Evolutionary conservation across 129 eudicot species (phyloP), one percentile per base, ranked within the genome.

Genomic region (Flaveria bidentis): DNA sequence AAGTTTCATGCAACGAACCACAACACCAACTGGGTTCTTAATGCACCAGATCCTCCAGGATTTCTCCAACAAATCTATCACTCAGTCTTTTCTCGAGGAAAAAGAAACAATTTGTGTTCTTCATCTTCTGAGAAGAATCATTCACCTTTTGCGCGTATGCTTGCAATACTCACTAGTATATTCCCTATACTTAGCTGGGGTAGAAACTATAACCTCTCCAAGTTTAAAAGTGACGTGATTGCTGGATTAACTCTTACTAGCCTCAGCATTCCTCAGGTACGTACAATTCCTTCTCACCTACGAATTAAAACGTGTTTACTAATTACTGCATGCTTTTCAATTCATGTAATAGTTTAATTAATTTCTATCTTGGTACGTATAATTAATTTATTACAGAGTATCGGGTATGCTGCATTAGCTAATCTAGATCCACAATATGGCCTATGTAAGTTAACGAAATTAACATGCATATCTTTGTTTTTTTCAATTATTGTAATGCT

Each of bases 341-440:
- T 33, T 28, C 33, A 28, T 33, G 39, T 33, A 33, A 33, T 4
- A 33, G 6, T 33, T 30, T 30, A 4, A 30, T 3, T 33, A 33
- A 33, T 33, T 33, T 5, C 39, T 33, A 4, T 33, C 7, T 33
- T 33, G 39, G 4, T 53, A 20, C 22, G 22, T 20, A 17, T 9
- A 17, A 23, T 26, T 69, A 8, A 23, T 20, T 30, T 63, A 41
- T 71, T 77, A 74, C 84, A 89, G 96, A 85, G 91, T 81, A 89
- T 89, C 66, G 96, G 88, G 26, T 86, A 89, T 83, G 91, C 96
- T 62, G 88, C 74, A 76, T 81, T 89, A 49, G 96, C 96, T 50
- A 86, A 85, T 71, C 89, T 89, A 64, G 91, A 83, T 64, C 96
- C 96, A 60, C 89, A 89, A 67, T 89, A 89, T 81, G 96, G 96